A percentile compares a stretch with the other conserved stretches of the same genome.
phyloP scores from a whole-genome alignment of 2,329 filamentous ascomycete species.

The Clarireedia hainanense region DNA sequence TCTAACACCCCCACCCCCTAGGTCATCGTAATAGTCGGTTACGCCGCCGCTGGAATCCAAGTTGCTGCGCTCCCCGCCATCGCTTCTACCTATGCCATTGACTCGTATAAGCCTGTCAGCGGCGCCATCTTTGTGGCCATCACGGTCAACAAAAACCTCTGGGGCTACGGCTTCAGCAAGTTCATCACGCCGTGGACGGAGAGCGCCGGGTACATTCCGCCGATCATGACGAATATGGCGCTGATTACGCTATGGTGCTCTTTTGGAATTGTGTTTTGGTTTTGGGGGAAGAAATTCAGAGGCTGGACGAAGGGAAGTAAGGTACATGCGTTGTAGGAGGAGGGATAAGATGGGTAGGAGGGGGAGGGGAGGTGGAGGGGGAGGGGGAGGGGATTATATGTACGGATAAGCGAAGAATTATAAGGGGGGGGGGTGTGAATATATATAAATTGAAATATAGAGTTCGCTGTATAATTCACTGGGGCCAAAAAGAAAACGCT shows the following conservation, averaged over 20 bases:
- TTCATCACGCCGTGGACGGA: conserved; percentile 47
- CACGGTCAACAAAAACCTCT: conserved; percentile 57
- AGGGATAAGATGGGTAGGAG: not conserved
- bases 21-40: conserved; percentile 47
- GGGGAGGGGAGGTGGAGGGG: no score
- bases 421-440: no score
- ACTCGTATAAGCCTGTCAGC: conserved; percentile 55
- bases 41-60: conserved; percentile 47
- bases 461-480: no score
- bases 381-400: no score
- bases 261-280: conserved; percentile 45
- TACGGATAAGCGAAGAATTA: no score
- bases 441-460: no score
- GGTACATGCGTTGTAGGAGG: not conserved
- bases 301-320: not conserved
- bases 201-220: conserved; percentile 42
- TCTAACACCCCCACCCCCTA: not conserved
- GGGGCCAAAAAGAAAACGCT: no score
- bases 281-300: conserved; percentile 49
- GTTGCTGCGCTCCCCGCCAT: conserved; percentile 53
- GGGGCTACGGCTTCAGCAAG: conserved; percentile 52
- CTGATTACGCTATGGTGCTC: conserved; percentile 45
- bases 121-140: conserved; percentile 52
- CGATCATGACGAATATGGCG: conserved; percentile 52
- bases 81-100: conserved; percentile 47